phyloP scores from a whole-genome alignment of 2,329 filamentous ascomycete species.

The Talaromyces rugulosus region DNA sequence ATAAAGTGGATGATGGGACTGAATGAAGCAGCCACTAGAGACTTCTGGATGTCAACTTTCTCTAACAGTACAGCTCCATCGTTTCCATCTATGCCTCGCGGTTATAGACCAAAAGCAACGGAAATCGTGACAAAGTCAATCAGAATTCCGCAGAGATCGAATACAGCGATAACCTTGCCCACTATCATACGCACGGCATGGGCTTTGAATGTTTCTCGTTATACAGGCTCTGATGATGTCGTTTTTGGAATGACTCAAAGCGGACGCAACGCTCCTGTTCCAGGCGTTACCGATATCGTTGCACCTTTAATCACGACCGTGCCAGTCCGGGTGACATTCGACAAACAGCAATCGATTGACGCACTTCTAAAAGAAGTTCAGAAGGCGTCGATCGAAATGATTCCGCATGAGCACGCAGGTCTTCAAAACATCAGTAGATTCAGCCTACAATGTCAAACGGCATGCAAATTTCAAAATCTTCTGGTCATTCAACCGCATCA shows the following conservation, averaged over 20 bases:
- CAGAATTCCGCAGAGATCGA: neutral
- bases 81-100: conserved; percentile 8
- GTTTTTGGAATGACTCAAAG: conserved; percentile 37
- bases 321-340: conserved; percentile 26
- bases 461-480: conserved; percentile 29
- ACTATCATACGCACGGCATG: conserved; percentile 34
- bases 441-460: no score
- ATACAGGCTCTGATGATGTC: conserved; percentile 32
- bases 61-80: conserved; percentile 2
- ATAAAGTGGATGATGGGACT: conserved; percentile 16
- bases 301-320: conserved; percentile 38
- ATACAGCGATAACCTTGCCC: conserved; percentile 16
- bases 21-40: conserved; percentile 7
- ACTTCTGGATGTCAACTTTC: conserved; percentile 14
- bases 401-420: conserved; percentile 56
- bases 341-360: conserved; percentile 27
- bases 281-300: conserved; percentile 33
- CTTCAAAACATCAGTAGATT: conserved; percentile 35
- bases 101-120: neutral
- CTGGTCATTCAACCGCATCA: conserved; percentile 38
- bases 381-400: conserved; percentile 47
- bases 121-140: neutral
- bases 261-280: conserved; percentile 34
- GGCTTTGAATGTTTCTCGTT: conserved; percentile 30
- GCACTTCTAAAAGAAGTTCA: conserved; percentile 53